Base-by-base conservation (phyloP, 1,139 yeast genomes). In the Debaryomycetaceae sp. region DNA sequence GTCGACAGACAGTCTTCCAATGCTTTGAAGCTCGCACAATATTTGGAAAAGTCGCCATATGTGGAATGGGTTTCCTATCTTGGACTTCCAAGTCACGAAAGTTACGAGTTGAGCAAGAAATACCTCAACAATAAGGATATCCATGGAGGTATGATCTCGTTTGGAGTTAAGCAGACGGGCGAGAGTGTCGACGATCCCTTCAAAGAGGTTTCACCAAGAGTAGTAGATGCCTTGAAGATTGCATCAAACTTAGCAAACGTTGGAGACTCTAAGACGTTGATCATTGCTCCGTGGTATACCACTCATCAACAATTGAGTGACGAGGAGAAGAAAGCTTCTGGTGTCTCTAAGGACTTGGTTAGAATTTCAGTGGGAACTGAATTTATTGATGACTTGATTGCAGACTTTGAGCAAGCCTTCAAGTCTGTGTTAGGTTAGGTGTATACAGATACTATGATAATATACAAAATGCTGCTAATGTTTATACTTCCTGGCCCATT, bases 161-260 rank as follows among this genome's bases (percentile, higher is more conserved):
- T 93, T 58, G 97, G 96, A 59, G 96, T 89, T 48, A 87, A 87
- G 68, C 81, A 80, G 45, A 63, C 81, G 49, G 75, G 74, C 33
- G 69, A 67, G 36, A 68, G 70, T 47, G 66, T 68, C 38, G 65
- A 62, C 22, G 81, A 80, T 55, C 83, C 81, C 50, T 85, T 85
- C 71, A 63, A 80, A 54, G 85, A 82, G 54, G 80, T 90, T 39
- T 89, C 95, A 56, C 91, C 91, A 42, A 77, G 74, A 56, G 87
- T 90, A 50, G 97, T 88, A 49, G 97, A 90, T 66, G 70, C 68
- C 53, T 80, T 93, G 65, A 79, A 88, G 67, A 70, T 93, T 47
- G 95, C 96, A 46, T 84, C 96, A 34, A 88, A 90, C 72, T 80
- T 93, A 64, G 98, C 99, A 47, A 93, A 93, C 60, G 97, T 93